Conservation (phyloP, 2,329 filamentous ascomycete genomes). For the Colletotrichum noveboracense region DNA sequence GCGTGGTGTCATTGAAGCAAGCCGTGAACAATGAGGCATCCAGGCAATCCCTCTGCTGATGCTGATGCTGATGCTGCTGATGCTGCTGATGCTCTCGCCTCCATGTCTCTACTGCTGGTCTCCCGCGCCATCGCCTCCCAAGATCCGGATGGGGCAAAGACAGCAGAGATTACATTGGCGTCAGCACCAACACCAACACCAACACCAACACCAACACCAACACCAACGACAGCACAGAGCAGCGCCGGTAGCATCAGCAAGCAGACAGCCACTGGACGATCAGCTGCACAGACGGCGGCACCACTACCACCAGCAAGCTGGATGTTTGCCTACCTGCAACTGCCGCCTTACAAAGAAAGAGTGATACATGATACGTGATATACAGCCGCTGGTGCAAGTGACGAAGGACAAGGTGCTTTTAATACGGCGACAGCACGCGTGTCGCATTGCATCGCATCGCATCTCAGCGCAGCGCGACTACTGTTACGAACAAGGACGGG, state of each 20-base stretch:
- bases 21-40: slow-evolving; percentile 21
- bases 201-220: not conserved
- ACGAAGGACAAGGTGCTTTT: not conserved
- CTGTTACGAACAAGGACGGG: not conserved
- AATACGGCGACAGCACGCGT: not conserved
- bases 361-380: slow-evolving; percentile 1
- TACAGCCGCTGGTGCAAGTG: not conserved
- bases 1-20: slow-evolving; percentile 19
- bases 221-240: not conserved
- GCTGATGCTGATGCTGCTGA: not conserved
- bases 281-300: slow-evolving; percentile 4
- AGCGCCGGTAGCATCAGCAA: not conserved
- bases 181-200: not conserved
- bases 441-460: not conserved
- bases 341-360: not conserved
- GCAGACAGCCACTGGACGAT: not conserved
- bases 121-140: slow-evolving; percentile 5
- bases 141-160: slow-evolving; percentile 15
- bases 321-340: not conserved
- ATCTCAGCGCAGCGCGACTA: not conserved
- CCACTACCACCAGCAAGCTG: not conserved
- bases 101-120: not conserved
- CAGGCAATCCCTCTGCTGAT: slow-evolving; percentile 6
- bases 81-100: not conserved
- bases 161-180: slow-evolving; percentile 13